Evolutionary conservation across 768 basidiomycete genomes (phyloP), one percentile per base, ranked within the genome.

Genomic region (Brasilioporus rufonigricans): DNA sequence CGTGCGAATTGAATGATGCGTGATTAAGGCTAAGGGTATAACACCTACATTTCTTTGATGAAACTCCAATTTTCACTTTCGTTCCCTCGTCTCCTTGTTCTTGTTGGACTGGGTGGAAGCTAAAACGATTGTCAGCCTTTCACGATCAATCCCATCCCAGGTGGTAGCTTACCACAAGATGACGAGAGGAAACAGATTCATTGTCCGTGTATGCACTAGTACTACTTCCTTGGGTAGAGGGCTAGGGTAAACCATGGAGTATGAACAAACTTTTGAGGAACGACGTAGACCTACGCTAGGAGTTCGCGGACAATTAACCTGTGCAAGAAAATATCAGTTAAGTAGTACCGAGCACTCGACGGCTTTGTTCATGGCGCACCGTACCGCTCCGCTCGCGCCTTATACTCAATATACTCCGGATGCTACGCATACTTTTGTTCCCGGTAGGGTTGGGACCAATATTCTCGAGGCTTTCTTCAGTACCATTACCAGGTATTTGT

Each of bases 41-140:
- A 18, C 7, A 19, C 44, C 36, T 33, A 61, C 64, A 66, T 61
- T 48, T 59, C 55, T 4, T 12, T 31, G 16, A 60, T 54, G 2
- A 61, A 44, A 6, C 4, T 4, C 29, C 5, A 31, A 33, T 53
- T 27, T 51, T 56, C 61, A n/a, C 54, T 32, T 43, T 50, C 50
- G 16, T 5, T 47, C 9, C 1, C 9, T 10, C 5, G 39, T 31
- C 43, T 44, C n/a, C 29, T 38, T 9, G 33, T 10, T 29, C 24
- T 38, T 1, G 13, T 21, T n/a, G 59, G 53, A 29, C 59, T 62
- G 10, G 43, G 52, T 21, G 21, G 5, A n/a, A 12, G 27, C 60
- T 59, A 35, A 50, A 31, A 32, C n/a, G 1, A 6, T 13, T 10
- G 26, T 54, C 21, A 33, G 41, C 18, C 12, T 11, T 32, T 5